These are phyloP conservation scores for Debaryomyces psychrophilus DNA, from an alignment of 1,139 yeast genomes.

Conservation along the genomic window DNA sequence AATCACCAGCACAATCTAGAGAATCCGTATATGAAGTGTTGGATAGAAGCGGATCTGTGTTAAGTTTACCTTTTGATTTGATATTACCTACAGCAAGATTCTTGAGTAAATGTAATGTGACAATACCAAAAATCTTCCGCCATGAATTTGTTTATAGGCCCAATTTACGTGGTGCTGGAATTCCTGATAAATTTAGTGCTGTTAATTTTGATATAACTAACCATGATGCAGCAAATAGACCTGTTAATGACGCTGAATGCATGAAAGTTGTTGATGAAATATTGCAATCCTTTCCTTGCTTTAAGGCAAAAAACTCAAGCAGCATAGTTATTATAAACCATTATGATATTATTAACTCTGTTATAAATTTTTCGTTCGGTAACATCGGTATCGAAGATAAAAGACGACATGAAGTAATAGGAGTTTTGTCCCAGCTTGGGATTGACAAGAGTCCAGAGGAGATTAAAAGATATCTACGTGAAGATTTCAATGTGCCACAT, in stretches of 20 bases:
- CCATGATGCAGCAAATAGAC: constrained; percentile 42
- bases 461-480: constrained; percentile 63
- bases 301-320: constrained; percentile 49
- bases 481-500: constrained; percentile 74
- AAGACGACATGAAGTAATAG: constrained; percentile 67
- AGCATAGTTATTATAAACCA: constrained; percentile 72
- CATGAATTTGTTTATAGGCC: constrained; percentile 85
- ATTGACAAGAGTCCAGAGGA: constrained; percentile 69
- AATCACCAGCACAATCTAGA: constrained; percentile 69
- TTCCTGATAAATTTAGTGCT: constrained; percentile 79
- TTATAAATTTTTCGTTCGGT: constrained; percentile 67
- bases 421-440: constrained; percentile 74
- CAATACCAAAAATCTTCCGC: constrained; percentile 65
- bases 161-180: constrained; percentile 53
- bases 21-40: constrained; percentile 74
- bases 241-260: constrained; percentile 82
- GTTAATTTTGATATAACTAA: constrained; percentile 84
- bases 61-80: constrained; percentile 86
- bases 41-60: constrained; percentile 82
- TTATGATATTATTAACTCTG: constrained; percentile 71
- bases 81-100: constrained; percentile 87
- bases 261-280: constrained; percentile 80
- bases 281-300: constrained; percentile 63
- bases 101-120: constrained; percentile 62
- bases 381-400: constrained; percentile 66